Evolutionary conservation across 768 basidiomycete species (phyloP), one percentile per base, ranked within the genome.

Genomic region (Lactifluus volemus): DNA sequence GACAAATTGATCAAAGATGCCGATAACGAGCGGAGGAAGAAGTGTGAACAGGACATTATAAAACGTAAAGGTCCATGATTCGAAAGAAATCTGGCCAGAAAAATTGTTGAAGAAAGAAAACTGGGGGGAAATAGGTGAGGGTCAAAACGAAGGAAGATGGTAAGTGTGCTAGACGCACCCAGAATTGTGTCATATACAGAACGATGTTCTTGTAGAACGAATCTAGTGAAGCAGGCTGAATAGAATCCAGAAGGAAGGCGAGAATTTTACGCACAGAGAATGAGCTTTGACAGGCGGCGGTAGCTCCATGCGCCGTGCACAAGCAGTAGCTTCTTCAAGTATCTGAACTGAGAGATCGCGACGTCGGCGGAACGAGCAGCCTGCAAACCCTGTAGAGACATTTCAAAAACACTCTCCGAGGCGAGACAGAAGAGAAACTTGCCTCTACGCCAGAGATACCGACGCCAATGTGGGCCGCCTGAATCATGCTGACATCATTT

Each of bases 231-330:
- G 11, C 34, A 59, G 49, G 29, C 1, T 54, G 41, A 42, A 60
- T 34, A 51, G 38, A 70, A 29, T 67, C 58, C 55, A 10, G 54
- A 39, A 51, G 25, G 34, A 56, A 19, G 15, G 25, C 10, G 11
- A 15, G 14, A 8, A 8, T 42, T 5, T 42, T 15, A 80, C 92
- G 63, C 70, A 95, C 96, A 99, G 9, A 99, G 79, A 69, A 98
- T 95, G 59, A 99, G 81, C 71, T 96, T 98, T 14, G 94, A 95
- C 60, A 99, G 71, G 38, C 97, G 81, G 59, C 91, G 87, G 71
- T 99, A 99, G 75, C 96, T 98, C 97, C 97, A 99, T 2, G 97
- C 89, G 5, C 97, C 97, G 69, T 99, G 97, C 7, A 99, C 97
- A 15, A 99, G 84, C 9, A 99, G 72, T 29, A 98, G 74, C 73